Conservation (phyloP, 225 moss, liverwort and hornwort species). For the Marchantia paleacea region DNA sequence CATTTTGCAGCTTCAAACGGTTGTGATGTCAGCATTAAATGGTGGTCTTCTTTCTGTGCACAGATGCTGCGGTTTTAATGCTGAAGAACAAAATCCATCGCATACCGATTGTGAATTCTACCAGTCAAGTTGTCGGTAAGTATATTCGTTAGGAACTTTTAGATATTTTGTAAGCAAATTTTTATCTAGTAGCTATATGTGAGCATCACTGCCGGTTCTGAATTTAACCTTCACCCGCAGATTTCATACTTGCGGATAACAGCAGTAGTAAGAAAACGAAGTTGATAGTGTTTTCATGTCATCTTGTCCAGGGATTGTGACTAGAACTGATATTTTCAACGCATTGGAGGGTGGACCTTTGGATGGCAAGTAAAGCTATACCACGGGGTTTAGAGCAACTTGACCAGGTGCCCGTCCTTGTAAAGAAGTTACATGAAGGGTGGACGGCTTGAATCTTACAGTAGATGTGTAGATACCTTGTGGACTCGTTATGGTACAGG, state of each 20-base stretch:
- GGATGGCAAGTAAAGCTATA: not conserved
- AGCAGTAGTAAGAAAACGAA: not conserved
- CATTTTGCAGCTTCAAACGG: no score
- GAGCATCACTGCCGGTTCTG: not conserved
- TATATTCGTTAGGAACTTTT: not conserved
- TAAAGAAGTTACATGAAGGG: slow-evolving; percentile 7
- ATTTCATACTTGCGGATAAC: not conserved
- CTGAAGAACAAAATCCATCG: slow-evolving; percentile 99
- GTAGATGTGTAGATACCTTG: slow-evolving; percentile 19
- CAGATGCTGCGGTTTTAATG: slow-evolving; percentile 95
- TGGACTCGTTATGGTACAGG: slow-evolving; percentile 7
- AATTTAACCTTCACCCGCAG: no score
- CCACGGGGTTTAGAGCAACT: slow-evolving; percentile 1
- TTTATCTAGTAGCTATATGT: not conserved
- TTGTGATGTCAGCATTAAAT: not conserved
- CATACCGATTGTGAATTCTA: slow-evolving; percentile 85
- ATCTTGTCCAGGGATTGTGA: slow-evolving; percentile 76
- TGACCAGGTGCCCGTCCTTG: slow-evolving; percentile 8
- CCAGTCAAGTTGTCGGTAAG: slow-evolving; percentile 84
- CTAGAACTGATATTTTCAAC: slow-evolving; percentile 93
- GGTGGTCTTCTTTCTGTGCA: not conserved
- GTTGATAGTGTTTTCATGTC: not conserved
- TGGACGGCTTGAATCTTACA: not conserved
- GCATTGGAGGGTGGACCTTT: slow-evolving; percentile 60
- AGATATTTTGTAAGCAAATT: not conserved